A percentile compares a stretch with the other conserved stretches of the same genome.
These are phyloP conservation scores for Komagataella phaffii DNA, from an alignment of 805 yeast genomes.

Conservation along the genomic window DNA sequence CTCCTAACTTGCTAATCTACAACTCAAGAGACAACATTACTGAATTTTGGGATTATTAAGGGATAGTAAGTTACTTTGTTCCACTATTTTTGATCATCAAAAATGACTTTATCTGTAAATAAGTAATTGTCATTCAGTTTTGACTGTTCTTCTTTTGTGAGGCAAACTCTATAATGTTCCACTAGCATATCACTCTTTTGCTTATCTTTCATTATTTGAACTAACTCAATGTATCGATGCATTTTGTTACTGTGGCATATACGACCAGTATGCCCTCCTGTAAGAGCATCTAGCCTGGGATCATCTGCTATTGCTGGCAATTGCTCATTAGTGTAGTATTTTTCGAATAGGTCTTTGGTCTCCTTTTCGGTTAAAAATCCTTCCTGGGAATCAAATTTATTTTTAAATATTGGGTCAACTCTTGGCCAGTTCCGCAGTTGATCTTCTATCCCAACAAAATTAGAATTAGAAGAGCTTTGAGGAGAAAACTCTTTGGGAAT, in stretches of 20 bases:
- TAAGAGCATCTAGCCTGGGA: background rate
- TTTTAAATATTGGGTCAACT: background rate
- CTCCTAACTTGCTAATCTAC: background rate
- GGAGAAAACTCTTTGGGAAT: background rate
- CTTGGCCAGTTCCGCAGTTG: background rate
- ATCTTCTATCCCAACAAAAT: background rate
- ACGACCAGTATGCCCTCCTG: background rate
- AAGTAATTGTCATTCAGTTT: background rate
- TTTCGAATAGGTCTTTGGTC: background rate
- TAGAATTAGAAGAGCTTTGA: background rate
- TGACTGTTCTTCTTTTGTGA: background rate
- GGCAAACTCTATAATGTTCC: background rate
- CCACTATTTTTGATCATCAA: background rate
- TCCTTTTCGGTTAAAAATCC: background rate
- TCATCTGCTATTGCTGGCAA: background rate
- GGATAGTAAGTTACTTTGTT: background rate
- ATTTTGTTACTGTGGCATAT: conserved; percentile 5
- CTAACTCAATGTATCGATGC: conserved; percentile 4
- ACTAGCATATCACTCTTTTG: background rate
- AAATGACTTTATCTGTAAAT: background rate
- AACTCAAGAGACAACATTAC: background rate
- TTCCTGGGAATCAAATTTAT: background rate
- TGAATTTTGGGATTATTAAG: background rate
- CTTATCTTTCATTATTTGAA: background rate
- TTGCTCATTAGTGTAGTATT: background rate